A percentile compares a stretch with the other conserved stretches of the same genome.
These are phyloP conservation scores for Tolypocladium endophyticum DNA, from an alignment of 2,329 filamentous ascomycete genomes.

Conservation along the genomic window DNA sequence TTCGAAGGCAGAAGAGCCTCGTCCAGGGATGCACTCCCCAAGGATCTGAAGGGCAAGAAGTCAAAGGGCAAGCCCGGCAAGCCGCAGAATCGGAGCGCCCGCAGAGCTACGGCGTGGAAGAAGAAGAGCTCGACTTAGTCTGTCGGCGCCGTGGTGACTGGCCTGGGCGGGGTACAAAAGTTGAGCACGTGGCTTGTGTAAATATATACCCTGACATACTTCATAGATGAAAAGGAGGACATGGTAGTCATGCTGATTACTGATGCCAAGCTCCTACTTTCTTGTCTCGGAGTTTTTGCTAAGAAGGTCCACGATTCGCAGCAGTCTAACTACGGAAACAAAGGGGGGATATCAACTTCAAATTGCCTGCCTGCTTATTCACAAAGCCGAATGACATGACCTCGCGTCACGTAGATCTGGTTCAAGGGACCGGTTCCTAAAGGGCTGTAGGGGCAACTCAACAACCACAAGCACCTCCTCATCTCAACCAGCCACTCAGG, in stretches of 20 bases:
- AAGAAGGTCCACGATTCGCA: neutral
- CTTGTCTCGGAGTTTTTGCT: neutral
- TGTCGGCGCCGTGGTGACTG: neutral
- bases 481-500: neutral
- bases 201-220: neutral
- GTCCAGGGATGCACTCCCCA: slow-evolving; percentile 52
- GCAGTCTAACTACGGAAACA: neutral
- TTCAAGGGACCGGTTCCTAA: neutral
- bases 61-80: slow-evolving; percentile 31
- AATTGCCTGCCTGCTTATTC: slow-evolving; percentile 17
- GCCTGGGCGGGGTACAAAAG: neutral
- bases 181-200: neutral
- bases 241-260: neutral
- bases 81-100: slow-evolving; percentile 26
- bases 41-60: slow-evolving; percentile 49
- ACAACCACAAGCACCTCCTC: slow-evolving; percentile 7
- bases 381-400: neutral
- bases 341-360: slow-evolving; percentile 17
- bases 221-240: neutral
- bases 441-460: slow-evolving; percentile 6
- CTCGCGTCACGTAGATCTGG: neutral
- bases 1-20: slow-evolving; percentile 74
- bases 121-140: slow-evolving; percentile 20
- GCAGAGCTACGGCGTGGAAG: slow-evolving; percentile 33
- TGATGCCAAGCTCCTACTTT: neutral